Evolutionary conservation across 805 yeast genomes (phyloP).

Genomic region (Saccharomycopsis sp.): DNA sequence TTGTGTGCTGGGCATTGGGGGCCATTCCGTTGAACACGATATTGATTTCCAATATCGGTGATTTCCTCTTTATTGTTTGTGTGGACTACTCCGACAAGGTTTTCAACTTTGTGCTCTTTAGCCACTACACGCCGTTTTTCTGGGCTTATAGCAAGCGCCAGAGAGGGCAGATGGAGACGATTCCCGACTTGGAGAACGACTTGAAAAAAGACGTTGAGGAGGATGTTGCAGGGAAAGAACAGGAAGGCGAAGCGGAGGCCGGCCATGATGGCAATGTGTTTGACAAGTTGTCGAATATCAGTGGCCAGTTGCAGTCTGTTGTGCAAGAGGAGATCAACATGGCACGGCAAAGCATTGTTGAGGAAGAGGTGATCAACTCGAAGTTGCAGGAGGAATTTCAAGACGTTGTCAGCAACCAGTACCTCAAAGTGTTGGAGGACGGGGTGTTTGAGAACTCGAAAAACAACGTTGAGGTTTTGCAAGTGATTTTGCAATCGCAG

Average conservation of each 20-base stretch:
- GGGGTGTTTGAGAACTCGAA: not conserved
- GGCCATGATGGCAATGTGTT: not conserved
- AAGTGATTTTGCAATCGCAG: conserved; percentile 10
- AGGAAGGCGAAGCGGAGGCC: not conserved
- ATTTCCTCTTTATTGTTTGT: conserved; percentile 35
- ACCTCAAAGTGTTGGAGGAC: not conserved
- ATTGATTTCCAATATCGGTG: conserved; percentile 64
- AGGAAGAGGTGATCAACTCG: not conserved
- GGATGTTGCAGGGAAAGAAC: not conserved
- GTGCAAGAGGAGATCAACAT: not conserved
- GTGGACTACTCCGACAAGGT: conserved; percentile 20
- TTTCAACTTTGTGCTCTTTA: conserved; percentile 11
- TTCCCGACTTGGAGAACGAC: not conserved
- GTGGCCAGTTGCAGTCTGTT: not conserved
- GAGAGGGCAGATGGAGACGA: not conserved
- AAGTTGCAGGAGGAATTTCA: not conserved
- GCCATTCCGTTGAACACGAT: conserved; percentile 88
- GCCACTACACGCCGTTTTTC: not conserved
- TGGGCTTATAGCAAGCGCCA: not conserved
- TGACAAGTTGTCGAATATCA: not conserved
- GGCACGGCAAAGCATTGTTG: not conserved
- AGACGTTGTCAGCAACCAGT: not conserved
- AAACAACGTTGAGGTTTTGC: conserved; percentile 3
- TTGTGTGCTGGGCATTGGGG: conserved; percentile 69
- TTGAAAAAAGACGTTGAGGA: not conserved